Evolutionary conservation across 768 basidiomycete species (phyloP).

Genomic region (Rhodotorula babjevae): DNA sequence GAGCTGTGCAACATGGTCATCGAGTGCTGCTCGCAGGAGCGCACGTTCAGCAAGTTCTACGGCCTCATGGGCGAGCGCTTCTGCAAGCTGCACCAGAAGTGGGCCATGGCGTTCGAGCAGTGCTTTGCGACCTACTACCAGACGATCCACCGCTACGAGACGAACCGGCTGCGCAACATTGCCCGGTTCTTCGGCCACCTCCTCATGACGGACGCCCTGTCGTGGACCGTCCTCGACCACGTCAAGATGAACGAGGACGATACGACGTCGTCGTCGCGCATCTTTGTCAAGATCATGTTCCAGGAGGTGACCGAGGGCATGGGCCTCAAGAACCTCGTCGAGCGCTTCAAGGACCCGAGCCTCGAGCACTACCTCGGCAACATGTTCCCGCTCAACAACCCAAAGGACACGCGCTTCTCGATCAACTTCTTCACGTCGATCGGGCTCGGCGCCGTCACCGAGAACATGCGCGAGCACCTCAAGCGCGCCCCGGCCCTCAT

Average conservation of each 20-base stretch:
- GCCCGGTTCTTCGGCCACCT: constrained; percentile 94
- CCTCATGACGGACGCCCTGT: constrained; percentile 75
- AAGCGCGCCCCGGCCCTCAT: constrained; percentile 92
- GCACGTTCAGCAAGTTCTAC: constrained; percentile 95
- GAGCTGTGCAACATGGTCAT: constrained; percentile 98
- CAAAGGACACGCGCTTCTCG: constrained; percentile 77
- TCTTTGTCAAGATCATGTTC: constrained; percentile 95
- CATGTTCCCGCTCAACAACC: constrained; percentile 95
- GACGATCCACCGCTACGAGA: constrained; percentile 97
- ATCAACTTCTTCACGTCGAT: constrained; percentile 84
- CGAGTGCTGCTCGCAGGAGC: constrained; percentile 99
- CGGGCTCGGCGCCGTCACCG: constrained; percentile 81
- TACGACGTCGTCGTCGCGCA: constrained; percentile 90
- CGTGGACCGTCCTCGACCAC: constrained; percentile 77
- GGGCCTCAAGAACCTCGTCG: constrained; percentile 78
- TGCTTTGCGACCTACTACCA: constrained; percentile 86
- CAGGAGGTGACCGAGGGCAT: constrained; percentile 90
- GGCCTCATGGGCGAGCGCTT: constrained; percentile 94
- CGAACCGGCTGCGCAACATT: constrained; percentile 94
- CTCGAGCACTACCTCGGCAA: constrained; percentile 64
- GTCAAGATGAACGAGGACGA: constrained; percentile 96
- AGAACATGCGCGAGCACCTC: constrained; percentile 93
- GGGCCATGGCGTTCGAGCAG: constrained; percentile 82
- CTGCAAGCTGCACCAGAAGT: constrained; percentile 88
- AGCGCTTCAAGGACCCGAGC: constrained; percentile 84